phyloP scores from a whole-genome alignment of 2,329 filamentous ascomycete species.

The Diaporthe nobilis region DNA sequence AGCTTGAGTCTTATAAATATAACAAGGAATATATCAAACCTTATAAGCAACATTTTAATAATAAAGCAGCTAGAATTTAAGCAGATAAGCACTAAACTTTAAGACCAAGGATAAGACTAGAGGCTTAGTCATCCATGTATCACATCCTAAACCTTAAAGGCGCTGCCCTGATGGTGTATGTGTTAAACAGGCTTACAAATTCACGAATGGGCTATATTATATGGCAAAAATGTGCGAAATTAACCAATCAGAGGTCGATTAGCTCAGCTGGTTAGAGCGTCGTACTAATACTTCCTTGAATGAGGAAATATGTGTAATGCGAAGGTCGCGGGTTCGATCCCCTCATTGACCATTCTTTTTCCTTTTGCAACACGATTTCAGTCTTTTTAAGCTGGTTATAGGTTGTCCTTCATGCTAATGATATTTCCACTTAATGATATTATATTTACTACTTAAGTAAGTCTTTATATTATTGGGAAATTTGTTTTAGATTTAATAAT shows the following conservation, averaged over 20 bases:
- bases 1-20: too few relatives aligned
- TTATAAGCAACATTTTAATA: not conserved
- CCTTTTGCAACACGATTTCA: not conserved
- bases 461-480: too few relatives aligned
- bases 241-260: slow-evolving; percentile 17
- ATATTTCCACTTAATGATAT: not conserved
- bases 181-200: accelerated
- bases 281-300: slow-evolving; percentile 33
- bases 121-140: not conserved
- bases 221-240: accelerated
- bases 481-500: too few relatives aligned
- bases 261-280: slow-evolving; percentile 35
- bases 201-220: accelerated
- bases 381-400: not conserved
- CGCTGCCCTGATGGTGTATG: not conserved
- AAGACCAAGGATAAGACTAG: not conserved
- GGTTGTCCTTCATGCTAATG: not conserved
- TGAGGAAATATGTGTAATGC: slow-evolving; percentile 31
- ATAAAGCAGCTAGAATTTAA: not conserved
- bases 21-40: not conserved
- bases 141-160: not conserved
- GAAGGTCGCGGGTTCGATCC: slow-evolving; percentile 36
- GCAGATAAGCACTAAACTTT: accelerated
- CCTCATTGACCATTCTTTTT: slow-evolving; percentile 21
- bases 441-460: too few relatives aligned